phyloP scores from a whole-genome alignment of 148 eudicot species.

The Fallopia convolvulus region DNA sequence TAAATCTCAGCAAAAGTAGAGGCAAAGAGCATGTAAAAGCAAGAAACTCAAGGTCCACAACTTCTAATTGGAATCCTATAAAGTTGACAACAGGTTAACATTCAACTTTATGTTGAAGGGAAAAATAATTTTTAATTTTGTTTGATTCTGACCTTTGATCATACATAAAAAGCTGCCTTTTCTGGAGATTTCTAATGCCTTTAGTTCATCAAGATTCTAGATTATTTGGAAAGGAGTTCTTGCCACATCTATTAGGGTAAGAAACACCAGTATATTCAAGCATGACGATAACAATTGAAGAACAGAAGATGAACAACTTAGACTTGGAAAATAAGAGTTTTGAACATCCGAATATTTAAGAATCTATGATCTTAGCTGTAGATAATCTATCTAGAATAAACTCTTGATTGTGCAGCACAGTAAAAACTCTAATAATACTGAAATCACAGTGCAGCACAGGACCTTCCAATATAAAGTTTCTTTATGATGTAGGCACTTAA shows the following conservation, averaged over 20 bases:
- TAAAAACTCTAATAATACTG: background rate
- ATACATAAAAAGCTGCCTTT: background rate
- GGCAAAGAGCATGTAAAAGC: background rate
- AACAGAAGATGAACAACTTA: background rate
- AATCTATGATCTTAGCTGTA: background rate
- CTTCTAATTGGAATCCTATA: too few relatives aligned
- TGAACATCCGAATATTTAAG: background rate
- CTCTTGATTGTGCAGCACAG: background rate
- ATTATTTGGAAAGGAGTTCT: too few relatives aligned
- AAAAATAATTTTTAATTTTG: too few relatives aligned
- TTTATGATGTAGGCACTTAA: slow-evolving; percentile 54
- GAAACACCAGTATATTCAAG: background rate
- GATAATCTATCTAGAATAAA: background rate
- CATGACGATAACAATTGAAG: background rate
- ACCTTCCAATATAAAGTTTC: slow-evolving; percentile 63
- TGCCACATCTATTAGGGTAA: too few relatives aligned
- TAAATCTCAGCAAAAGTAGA: background rate
- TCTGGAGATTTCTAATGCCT: background rate
- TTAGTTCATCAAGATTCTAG: background rate
- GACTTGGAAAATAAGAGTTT: background rate
- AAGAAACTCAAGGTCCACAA: too few relatives aligned
- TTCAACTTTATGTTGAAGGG: too few relatives aligned
- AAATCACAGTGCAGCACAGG: background rate
- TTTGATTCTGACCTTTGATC: background rate
- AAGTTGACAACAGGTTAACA: background rate